Evolutionary conservation across 2,329 filamentous ascomycete genomes (phyloP).

Genomic region (Nemania sp.): DNA sequence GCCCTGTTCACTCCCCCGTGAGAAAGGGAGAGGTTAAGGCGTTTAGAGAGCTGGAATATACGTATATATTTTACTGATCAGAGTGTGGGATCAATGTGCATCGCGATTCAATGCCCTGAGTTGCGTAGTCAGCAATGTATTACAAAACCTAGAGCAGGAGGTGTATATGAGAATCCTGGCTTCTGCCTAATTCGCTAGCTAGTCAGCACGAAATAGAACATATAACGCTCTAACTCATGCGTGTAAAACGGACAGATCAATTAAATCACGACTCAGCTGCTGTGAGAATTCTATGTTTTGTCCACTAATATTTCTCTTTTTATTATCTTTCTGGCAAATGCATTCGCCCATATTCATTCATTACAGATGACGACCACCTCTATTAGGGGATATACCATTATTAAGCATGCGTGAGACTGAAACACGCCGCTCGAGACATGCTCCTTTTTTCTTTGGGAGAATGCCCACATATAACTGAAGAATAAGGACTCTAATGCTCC

Average conservation of each 20-base stretch:
- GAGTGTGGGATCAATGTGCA: background rate
- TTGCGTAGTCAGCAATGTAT: background rate
- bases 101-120: background rate
- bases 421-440: conserved; percentile 17
- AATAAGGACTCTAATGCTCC: conserved; percentile 65
- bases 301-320: conserved; percentile 18
- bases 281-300: conserved; percentile 9
- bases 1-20: background rate
- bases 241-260: background rate
- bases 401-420: conserved; percentile 25
- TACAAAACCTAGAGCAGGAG: background rate
- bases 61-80: background rate
- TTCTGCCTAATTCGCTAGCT: background rate
- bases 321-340: conserved; percentile 29
- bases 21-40: background rate
- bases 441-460: conserved; percentile 7
- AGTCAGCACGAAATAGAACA: background rate
- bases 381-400: conserved; percentile 39
- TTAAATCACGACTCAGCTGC: background rate
- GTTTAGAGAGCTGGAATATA: background rate
- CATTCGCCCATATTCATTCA: conserved; percentile 27
- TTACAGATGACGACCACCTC: conserved; percentile 37
- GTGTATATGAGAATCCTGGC: background rate
- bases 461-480: conserved; percentile 15
- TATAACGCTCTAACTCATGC: background rate